These are phyloP conservation scores for Colletotrichum liriopes DNA, from an alignment of 2,329 filamentous ascomycete species.

Conservation along the genomic window DNA sequence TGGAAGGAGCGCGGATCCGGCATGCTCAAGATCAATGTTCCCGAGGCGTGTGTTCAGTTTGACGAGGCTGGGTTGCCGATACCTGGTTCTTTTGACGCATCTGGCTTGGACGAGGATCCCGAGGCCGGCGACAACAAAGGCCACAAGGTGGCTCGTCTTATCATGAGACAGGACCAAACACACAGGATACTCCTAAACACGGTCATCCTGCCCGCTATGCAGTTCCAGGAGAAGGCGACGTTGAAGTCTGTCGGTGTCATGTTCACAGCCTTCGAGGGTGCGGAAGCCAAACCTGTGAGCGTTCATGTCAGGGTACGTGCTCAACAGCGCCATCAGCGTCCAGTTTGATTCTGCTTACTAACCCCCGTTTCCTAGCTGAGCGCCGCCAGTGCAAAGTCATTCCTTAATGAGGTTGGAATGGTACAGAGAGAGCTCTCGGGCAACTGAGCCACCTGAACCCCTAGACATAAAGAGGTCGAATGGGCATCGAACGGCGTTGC, in stretches of 20 bases:
- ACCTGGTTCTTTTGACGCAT: constrained; percentile 70
- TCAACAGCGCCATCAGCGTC: not conserved
- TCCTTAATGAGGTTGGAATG: constrained; percentile 64
- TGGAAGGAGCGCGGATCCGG: constrained; percentile 95
- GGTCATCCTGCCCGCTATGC: constrained; percentile 82
- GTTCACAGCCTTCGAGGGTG: constrained; percentile 75
- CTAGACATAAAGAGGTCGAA: constrained; percentile 6
- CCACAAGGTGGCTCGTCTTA: constrained; percentile 75
- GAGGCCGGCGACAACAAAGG: constrained; percentile 43
- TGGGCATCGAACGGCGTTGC: constrained; percentile 9
- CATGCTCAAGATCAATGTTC: constrained; percentile 87
- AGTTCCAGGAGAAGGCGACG: constrained; percentile 82
- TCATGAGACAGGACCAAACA: constrained; percentile 93
- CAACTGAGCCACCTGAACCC: constrained; percentile 47
- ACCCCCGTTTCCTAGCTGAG: constrained; percentile 62
- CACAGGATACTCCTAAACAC: constrained; percentile 91
- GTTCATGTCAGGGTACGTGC: constrained; percentile 73
- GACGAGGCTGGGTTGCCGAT: constrained; percentile 67
- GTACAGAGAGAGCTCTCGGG: constrained; percentile 67
- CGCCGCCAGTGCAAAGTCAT: constrained; percentile 66
- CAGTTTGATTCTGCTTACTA: constrained; percentile 18
- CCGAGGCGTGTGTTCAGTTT: constrained; percentile 69
- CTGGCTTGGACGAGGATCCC: constrained; percentile 59
- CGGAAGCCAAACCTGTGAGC: constrained; percentile 68
- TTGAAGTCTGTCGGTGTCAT: constrained; percentile 80